phyloP scores from a whole-genome alignment of 2,329 filamentous ascomycete genomes.

The Fusarium humuli region DNA sequence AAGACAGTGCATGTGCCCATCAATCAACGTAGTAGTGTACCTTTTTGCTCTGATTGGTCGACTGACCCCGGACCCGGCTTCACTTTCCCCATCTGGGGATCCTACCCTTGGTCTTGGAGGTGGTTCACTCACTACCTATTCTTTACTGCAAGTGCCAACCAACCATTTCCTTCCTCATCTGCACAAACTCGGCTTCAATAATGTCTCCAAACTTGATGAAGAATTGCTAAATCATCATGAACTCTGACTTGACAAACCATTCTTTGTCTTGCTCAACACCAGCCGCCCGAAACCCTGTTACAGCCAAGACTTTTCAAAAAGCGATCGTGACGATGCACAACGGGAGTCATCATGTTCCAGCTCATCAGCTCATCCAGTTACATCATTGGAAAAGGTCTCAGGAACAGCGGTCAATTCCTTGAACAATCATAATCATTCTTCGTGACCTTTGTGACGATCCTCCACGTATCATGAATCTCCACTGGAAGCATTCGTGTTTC shows the following conservation, averaged over 20 bases:
- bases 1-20: constrained; percentile 27
- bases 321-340: constrained; percentile 35
- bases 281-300: constrained; percentile 33
- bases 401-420: constrained; percentile 29
- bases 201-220: constrained; percentile 27
- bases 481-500: constrained; percentile 28
- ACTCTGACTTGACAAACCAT: constrained; percentile 3
- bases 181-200: constrained; percentile 34
- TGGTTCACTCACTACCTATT: constrained; percentile 15
- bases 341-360: constrained; percentile 25
- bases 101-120: constrained; percentile 12
- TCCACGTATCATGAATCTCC: constrained; percentile 35
- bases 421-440: constrained; percentile 8
- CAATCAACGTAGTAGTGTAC: constrained; percentile 30
- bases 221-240: constrained; percentile 26
- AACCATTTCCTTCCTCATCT: constrained; percentile 9
- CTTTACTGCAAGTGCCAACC: constrained; percentile 20
- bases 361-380: constrained; percentile 20
- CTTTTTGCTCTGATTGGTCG: constrained; percentile 31
- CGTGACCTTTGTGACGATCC: constrained; percentile 30
- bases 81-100: constrained; percentile 36
- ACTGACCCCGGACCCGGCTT: constrained; percentile 10
- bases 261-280: constrained; percentile 1
- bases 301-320: constrained; percentile 41
- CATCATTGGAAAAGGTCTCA: constrained; percentile 27